These are phyloP conservation scores for Oryza rufipogon DNA, from an alignment of 176 grass and related monocot genomes.

Conservation along the genomic window DNA sequence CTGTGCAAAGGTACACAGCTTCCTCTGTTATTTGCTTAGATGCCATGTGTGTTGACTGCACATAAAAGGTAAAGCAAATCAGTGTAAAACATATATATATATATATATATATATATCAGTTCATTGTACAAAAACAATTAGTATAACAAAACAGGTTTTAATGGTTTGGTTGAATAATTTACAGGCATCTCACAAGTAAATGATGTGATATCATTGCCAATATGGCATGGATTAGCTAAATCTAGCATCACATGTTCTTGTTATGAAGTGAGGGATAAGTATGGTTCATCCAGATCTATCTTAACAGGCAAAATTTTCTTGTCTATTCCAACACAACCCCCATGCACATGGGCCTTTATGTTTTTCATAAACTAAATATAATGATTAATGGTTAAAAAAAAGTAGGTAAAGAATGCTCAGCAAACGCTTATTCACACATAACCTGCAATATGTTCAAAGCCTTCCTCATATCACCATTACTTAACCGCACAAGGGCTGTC, in stretches of 20 bases:
- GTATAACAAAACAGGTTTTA: not conserved
- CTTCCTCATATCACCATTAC: slow-evolving; percentile 98
- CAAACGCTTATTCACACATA: slow-evolving; percentile 19
- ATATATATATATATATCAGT: too few relatives aligned
- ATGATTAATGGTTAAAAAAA: not conserved
- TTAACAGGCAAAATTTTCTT: not conserved
- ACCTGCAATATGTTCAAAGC: slow-evolving; percentile 99
- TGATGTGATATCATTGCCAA: not conserved
- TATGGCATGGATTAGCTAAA: not conserved
- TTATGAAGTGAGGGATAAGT: not conserved
- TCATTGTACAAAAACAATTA: not conserved
- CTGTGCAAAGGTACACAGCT: slow-evolving; percentile 97
- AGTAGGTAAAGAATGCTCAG: slow-evolving; percentile 1
- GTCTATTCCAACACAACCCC: not conserved
- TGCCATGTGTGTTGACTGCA: slow-evolving; percentile 96
- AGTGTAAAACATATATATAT: slow-evolving; percentile 1
- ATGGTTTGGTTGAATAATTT: slow-evolving; percentile 1
- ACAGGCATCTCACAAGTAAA: not conserved
- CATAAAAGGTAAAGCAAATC: slow-evolving; percentile 27
- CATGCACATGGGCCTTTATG: not conserved
- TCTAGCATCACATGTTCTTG: not conserved
- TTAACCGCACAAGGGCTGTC: slow-evolving; percentile 76
- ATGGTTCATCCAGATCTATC: not conserved
- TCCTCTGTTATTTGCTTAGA: slow-evolving; percentile 88
- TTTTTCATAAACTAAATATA: slow-evolving; percentile 6